Percentiles rank a stretch among this genome's conserved stretches.
These are phyloP conservation scores for Pseudozyma sp. DNA, from an alignment of 1,284 basidiomycete species.

Conservation along the genomic window DNA sequence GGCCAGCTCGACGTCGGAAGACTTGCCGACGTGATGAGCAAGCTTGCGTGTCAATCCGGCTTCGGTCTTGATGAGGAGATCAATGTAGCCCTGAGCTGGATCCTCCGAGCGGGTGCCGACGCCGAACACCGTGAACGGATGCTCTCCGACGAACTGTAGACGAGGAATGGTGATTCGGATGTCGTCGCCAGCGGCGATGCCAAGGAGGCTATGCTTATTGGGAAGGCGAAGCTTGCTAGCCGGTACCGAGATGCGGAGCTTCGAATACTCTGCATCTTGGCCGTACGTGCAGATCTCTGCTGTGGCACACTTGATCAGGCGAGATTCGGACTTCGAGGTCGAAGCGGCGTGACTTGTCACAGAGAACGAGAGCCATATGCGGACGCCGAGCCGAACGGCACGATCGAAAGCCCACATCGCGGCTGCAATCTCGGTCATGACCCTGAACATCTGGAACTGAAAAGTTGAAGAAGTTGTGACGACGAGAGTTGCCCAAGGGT, in stretches of 20 bases:
- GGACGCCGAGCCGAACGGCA: constrained; percentile 26
- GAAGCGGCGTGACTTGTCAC: constrained; percentile 4
- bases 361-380: constrained; percentile 29
- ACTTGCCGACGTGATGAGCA: constrained; percentile 2
- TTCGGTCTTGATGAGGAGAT: constrained; percentile 41
- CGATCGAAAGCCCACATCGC: constrained; percentile 49
- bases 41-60: constrained; percentile 47
- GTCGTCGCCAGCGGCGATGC: constrained; percentile 43
- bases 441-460: constrained; percentile 33
- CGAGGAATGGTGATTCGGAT: constrained; percentile 48
- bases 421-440: constrained; percentile 39
- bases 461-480: background rate
- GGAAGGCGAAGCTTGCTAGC: constrained; percentile 19
- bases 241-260: constrained; percentile 39
- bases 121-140: constrained; percentile 53
- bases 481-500: too few species aligned
- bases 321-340: background rate
- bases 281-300: constrained; percentile 17
- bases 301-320: constrained; percentile 13
- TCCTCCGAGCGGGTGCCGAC: constrained; percentile 15
- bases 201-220: constrained; percentile 7
- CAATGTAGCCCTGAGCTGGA: constrained; percentile 24
- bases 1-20: constrained; percentile 21
- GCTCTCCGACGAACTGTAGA: constrained; percentile 45
- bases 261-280: constrained; percentile 8